Percentiles rank a stretch among this genome's conserved stretches.
phyloP scores from a whole-genome alignment of 306 rosid species.

The Corylus americana region DNA sequence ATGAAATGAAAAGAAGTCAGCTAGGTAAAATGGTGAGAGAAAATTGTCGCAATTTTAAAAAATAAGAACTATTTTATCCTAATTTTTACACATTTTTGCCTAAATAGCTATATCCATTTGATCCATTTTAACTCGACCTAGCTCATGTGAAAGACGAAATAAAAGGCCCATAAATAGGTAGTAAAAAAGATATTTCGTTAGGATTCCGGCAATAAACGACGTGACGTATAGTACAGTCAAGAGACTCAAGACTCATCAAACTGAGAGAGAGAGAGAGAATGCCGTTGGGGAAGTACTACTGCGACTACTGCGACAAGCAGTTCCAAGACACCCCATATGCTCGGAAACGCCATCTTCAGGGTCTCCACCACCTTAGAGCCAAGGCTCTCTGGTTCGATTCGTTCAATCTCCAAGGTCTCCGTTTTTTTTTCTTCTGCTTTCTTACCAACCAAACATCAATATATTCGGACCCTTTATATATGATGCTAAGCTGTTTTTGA shows the following conservation, averaged over 20 bases:
- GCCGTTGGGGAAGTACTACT: conserved; percentile 58
- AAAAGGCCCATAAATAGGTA: no score
- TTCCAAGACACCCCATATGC: conserved; percentile 72
- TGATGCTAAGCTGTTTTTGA: neutral
- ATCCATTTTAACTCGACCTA: no score
- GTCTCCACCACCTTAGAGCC: conserved; percentile 69
- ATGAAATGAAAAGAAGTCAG: no score
- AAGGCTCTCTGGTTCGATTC: conserved; percentile 91
- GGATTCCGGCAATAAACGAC: neutral
- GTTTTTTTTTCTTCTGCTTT: neutral
- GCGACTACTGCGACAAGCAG: conserved; percentile 83
- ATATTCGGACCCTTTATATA: neutral
- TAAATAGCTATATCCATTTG: no score
- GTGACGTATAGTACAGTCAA: neutral
- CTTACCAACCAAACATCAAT: neutral
- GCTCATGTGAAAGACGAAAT: no score
- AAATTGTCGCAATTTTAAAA: no score
- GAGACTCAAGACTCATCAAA: neutral
- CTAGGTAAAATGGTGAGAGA: no score
- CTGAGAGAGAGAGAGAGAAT: conserved; percentile 29
- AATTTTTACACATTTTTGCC: no score
- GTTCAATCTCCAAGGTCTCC: conserved; percentile 46
- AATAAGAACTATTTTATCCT: no score
- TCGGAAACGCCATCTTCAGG: conserved; percentile 69
- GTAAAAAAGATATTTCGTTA: neutral